These are phyloP conservation scores for Penicillium sp. DNA, from an alignment of 2,329 filamentous ascomycete species.

Conservation along the genomic window DNA sequence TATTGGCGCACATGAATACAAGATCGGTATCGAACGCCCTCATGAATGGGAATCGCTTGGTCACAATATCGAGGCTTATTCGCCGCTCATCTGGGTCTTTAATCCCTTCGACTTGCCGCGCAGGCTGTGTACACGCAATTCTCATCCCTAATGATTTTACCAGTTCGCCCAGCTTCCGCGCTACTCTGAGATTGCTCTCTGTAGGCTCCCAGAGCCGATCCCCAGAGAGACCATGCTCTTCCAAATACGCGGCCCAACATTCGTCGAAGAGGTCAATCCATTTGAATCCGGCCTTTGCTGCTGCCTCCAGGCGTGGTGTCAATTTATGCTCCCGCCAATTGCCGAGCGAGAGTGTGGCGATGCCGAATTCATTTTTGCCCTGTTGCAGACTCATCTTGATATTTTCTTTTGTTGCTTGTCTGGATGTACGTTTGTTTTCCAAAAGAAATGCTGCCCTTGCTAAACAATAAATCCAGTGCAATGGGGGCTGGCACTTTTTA, in stretches of 20 bases:
- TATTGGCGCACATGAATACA: neutral
- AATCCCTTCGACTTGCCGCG: neutral
- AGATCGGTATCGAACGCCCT: neutral
- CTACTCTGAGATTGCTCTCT: neutral
- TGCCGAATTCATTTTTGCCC: neutral
- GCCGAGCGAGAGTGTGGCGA: neutral
- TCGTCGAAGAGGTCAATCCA: neutral
- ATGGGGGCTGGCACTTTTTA: no score
- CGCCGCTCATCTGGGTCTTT: neutral
- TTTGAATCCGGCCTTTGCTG: neutral
- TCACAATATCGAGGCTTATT: neutral
- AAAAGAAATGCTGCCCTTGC: no score
- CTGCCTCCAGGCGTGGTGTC: neutral
- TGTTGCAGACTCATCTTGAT: neutral
- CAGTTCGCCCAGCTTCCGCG: neutral
- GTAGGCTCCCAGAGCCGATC: neutral
- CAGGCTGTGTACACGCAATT: neutral
- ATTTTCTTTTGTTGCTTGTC: neutral
- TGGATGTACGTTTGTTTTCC: neutral
- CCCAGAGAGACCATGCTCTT: neutral
- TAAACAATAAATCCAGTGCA: no score
- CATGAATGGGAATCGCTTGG: neutral
- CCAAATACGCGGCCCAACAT: neutral
- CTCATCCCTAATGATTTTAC: neutral
- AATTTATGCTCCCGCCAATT: neutral